A percentile compares a stretch with the other conserved stretches of the same genome.
Conservation (phyloP, 257 asterid genomes). For the Solanum corneliomulleri region DNA sequence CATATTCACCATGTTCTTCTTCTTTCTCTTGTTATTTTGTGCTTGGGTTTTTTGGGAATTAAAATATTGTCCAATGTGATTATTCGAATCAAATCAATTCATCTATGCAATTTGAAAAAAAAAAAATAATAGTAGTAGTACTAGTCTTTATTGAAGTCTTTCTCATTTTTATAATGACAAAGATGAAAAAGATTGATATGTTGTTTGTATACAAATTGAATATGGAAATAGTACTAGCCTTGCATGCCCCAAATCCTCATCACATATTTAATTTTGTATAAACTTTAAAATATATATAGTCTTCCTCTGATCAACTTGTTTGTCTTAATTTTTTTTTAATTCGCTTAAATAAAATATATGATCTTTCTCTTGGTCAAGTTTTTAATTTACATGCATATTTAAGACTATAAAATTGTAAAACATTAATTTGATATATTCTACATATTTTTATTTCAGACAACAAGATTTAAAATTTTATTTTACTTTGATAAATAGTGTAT, state of each 20-base stretch:
- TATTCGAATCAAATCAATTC: background rate
- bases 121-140: background rate
- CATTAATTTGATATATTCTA: too few species aligned
- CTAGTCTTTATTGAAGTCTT: background rate
- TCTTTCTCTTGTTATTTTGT: background rate
- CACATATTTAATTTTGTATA: background rate
- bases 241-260: background rate
- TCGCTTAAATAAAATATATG: too few species aligned
- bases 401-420: rapidly evolving
- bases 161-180: background rate
- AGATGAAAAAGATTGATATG: background rate
- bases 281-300: background rate
- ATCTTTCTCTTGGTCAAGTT: too few species aligned
- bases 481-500: too few species aligned
- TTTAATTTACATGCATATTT: too few species aligned
- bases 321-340: too few species aligned
- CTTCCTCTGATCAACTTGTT: too few species aligned
- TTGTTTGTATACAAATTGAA: background rate
- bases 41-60: background rate
- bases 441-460: too few species aligned
- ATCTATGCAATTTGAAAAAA: background rate
- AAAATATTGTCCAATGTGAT: background rate
- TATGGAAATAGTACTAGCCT: background rate
- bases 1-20: background rate
- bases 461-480: too few species aligned